Base-by-base conservation (phyloP, 768 basidiomycete species). In the Pleurotus platypus region DNA sequence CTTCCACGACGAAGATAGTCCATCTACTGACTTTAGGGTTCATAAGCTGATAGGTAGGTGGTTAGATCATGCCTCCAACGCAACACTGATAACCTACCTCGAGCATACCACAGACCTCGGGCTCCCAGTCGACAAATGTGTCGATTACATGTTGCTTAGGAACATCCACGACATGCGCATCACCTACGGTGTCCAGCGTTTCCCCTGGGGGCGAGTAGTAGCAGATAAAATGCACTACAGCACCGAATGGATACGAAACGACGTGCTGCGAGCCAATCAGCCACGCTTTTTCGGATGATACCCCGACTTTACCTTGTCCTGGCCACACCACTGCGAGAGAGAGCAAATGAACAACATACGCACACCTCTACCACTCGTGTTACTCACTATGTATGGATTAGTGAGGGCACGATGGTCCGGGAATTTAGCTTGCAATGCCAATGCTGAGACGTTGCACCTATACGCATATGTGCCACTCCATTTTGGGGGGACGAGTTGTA, bases 1-100 rank as follows among this genome's bases (percentile, higher is more conserved):
- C 60, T 5, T 66, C 64, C 11, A 79, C 65, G 13, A 66, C 62
- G 58, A 76, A 72, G 9, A 80, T 66, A 1, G 72, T 75, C 75
- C 78, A 79, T 47, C 69, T 63, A 22, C 63, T 70, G 1, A 69
- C 66, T 8, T 55, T 63, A 22, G 66, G 26, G n/a, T 12, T 15
- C 11, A 46, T 24, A 49, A 18, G 40, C 12, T 35, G 22, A 6
- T 20, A 27, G 35, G 16, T 16, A 20, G 18, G 27, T 35, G 43
- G 30, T 58, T 24, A 35, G 30, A 35, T 35, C 30, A 35, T 35
- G 9, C 2, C 30, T 35, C 4, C 30, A 35, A 35, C 11, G 9
- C 8, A 35, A 35, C 8, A 35, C 30, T 35, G 30, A 35, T 11
- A 35, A 35, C 30, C 9, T 35, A 35, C 30, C 9, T 35, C 30